Evolutionary conservation across 257 asterid species (phyloP), one percentile per base, ranked within the genome.

Genomic region (Prunella vulgaris): DNA sequence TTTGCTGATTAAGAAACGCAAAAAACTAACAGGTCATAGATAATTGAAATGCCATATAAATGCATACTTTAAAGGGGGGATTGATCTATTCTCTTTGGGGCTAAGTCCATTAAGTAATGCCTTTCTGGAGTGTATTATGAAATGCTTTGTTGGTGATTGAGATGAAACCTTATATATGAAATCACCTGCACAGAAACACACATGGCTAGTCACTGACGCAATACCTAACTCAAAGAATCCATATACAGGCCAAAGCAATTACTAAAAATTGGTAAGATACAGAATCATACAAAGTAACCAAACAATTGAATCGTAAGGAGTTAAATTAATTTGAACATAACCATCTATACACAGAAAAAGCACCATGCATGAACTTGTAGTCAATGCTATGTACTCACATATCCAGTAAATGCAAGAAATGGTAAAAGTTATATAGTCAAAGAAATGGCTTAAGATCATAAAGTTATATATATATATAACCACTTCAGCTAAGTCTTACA

Each of bases 21-120:
- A 51, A 42, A 63, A 64, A 21, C 61, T 15, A 68, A 53, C 17
- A 37, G 20, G 48, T 22, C 9, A 7, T 18, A 42, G 32, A 38
- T 44, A 21, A 64, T 28, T 70, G 64, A 76, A 30, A 76, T 27
- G 35, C 17, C 64, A 37, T 30, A 71, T 66, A 20, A 21, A 27
- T 35, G 44, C 14, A 18, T 87, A 93, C 98, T 87, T 93, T 65
- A 93, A 82, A 17, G 97, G 97, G 33, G 98, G 98, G 56, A 90
- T 93, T 68, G 88, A 79, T 76, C 97, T 84, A 83, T 93, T 93
- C 52, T 93, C 96, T 72, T 86, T 87, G 72, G 97, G 97, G 83
- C 86, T 88, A 72, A 93, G 83, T 83, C 98, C 98, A 69, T 87
- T 93, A 25, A 93, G 92, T 75, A 93, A 83, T 65, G 98, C 98